Base-by-base conservation (phyloP, 805 yeast genomes). In the Teunomyces stri region DNA sequence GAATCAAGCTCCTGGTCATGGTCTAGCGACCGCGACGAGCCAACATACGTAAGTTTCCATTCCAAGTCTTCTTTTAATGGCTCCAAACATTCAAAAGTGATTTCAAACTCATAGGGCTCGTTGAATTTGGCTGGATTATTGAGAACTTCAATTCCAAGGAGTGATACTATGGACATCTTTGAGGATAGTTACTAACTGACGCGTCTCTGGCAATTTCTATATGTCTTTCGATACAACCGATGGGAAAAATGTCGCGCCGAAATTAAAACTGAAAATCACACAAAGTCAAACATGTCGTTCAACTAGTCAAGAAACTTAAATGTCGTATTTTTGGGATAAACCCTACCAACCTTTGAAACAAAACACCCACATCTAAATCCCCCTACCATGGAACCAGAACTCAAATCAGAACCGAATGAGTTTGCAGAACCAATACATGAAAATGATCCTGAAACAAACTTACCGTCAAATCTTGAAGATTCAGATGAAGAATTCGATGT, bases 1-100 rank as follows among this genome's bases (percentile, higher is more conserved):
- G 97, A 90, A 62, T 94, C 99, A 46, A 94, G 74, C 64, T 91
- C 97, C 68, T 94, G 99, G 65, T 94, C 99, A 58, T 94, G 97
- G 53, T 94, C 97, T 44, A 89, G 69, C 33, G 97, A 89, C 42
- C 96, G 79, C 1, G 97, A 91, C 4, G 96, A 88, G 1, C 99
- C 99, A 35, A 94, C 99, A 57, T 94, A 94, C 1, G 97, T 92
- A 48, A 94, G 74, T 65, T 94, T 94, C 99, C 99, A 94, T 66
- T 94, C 99, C 48, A 94, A 75, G 65, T 94, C 99, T 59, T 87
- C 90, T 58, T 82, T 88, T 55, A 94, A 73, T 1, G 96, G 90
- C 66, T 94, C 99, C 41, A 92, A 72, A 66, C 99, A 94, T 68
- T 94, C 99, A 61, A 94, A 94, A 0, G 99, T 94, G 67, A 94